phyloP scores from a whole-genome alignment of 495 filamentous ascomycete genomes.

The Hypoxylon intermedium region DNA sequence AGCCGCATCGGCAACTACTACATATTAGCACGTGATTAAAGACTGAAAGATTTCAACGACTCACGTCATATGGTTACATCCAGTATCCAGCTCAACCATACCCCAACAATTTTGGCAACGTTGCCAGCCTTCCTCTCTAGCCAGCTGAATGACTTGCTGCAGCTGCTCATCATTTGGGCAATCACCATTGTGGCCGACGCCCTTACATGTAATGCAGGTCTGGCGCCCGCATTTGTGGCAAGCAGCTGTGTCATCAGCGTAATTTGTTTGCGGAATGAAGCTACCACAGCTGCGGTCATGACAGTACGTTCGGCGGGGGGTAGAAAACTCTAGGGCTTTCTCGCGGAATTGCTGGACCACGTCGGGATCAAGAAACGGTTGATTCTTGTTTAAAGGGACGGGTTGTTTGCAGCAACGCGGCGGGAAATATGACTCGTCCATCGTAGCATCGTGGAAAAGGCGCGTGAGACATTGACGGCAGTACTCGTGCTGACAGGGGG shows the following conservation, averaged over 20 bases:
- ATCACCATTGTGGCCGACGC: conserved; percentile 52
- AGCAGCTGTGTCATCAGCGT: conserved; percentile 46
- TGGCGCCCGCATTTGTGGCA: conserved; percentile 48
- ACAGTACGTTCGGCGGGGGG: conserved; percentile 59
- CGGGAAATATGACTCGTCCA: conserved; percentile 60
- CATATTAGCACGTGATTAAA: conserved; percentile 9
- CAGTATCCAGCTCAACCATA: conserved; percentile 74
- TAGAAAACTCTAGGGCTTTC: conserved; percentile 56
- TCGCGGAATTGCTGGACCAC: conserved; percentile 43
- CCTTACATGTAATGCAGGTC: conserved; percentile 61
- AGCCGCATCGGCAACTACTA: conserved; percentile 58
- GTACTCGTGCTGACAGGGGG: conserved; percentile 54
- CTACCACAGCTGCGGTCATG: conserved; percentile 48
- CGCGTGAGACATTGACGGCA: conserved; percentile 53
- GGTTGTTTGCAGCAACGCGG: conserved; percentile 58
- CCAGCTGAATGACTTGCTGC: conserved; percentile 66
- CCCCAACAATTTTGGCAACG: conserved; percentile 74
- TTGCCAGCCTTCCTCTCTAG: conserved; percentile 73
- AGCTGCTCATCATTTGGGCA: conserved; percentile 76
- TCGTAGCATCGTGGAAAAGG: conserved; percentile 51
- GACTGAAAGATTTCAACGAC: neutral
- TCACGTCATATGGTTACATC: conserved; percentile 84
- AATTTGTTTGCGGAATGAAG: conserved; percentile 50
- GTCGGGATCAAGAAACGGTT: conserved; percentile 40
- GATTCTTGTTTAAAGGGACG: conserved; percentile 46